A percentile compares a stretch with the other conserved stretches of the same genome.
Conservation (phyloP, 257 asterid genomes). For the Thymus quinquecostatus region DNA sequence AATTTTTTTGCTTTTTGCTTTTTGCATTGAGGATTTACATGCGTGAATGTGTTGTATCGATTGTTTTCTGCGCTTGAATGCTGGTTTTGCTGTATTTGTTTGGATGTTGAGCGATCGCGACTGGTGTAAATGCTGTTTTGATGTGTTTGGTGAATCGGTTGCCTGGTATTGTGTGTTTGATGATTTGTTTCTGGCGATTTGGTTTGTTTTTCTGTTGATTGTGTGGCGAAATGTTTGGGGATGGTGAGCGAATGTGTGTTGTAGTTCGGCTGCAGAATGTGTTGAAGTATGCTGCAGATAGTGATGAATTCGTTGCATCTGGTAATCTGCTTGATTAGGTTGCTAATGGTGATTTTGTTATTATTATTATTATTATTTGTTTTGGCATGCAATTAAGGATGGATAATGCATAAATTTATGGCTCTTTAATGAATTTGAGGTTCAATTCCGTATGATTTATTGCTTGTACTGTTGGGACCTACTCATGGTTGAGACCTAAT, state of each 20-base stretch:
- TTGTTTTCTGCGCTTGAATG: constrained; percentile 15
- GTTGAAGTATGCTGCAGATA: not conserved
- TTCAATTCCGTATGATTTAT: not conserved
- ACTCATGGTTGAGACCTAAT: not conserved
- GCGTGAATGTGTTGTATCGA: constrained; percentile 25
- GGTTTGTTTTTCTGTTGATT: constrained; percentile 1
- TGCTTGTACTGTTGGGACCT: not conserved
- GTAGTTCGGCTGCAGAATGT: constrained; percentile 1
- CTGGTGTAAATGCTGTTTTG: constrained; percentile 7
- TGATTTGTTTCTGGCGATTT: constrained; percentile 20
- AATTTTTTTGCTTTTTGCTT: not conserved
- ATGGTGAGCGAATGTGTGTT: constrained; percentile 16
- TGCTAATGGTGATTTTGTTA: not conserved
- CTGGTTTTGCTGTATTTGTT: constrained; percentile 9
- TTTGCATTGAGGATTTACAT: not conserved
- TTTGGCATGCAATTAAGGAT: constrained; percentile 10
- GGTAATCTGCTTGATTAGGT: not conserved
- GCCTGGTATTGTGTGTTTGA: constrained; percentile 26
- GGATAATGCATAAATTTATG: not conserved
- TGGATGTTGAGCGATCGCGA: constrained; percentile 17
- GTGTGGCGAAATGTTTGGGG: constrained; percentile 4
- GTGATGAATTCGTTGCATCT: not conserved
- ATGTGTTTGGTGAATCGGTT: not conserved
- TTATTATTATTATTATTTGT: not conserved
- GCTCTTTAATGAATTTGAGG: not conserved